Evolutionary conservation across 164 flowering plant genomes (phyloP), one percentile per base, ranked within the genome.

Genomic region (Protea cynaroides): DNA sequence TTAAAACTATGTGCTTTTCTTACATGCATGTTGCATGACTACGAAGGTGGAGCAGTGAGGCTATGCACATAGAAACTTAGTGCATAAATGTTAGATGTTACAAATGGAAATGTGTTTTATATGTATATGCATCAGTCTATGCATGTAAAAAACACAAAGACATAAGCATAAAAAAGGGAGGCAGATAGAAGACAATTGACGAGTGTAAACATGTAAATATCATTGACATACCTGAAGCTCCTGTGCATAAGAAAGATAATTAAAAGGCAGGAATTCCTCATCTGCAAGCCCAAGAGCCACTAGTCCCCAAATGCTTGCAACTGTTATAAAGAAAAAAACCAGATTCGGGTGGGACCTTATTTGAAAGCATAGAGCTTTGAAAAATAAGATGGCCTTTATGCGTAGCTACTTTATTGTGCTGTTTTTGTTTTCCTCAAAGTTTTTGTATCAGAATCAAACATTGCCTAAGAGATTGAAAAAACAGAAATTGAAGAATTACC

Each of bases 221-320:
- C 14, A 21, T 14, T 37, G 13, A 34, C 69, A 51, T 79, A 88
- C 95, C 83, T 84, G 80, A 53, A 88, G 89, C 66, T 86, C 95
- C 21, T 38, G 12, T 13, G 84, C 88, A 64, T 88, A 86, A 38
- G 83, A 72, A 22, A 74, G 65, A 65, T 86, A 88, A 65, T 88
- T 73, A 51, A 84, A 86, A 60, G 95, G 91, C 69, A 88, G 59
- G 68, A 83, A 38, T 71, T 80, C 80, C 23, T 79, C 83, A 62
- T 86, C 91, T 53, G 89, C 89, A 18, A 86, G 83, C 47, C 68
- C 80, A 65, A 88, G 88, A 65, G 91, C 89, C 29, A 86, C 75
- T 54, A 82, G 70, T 63, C 89, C 95, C 88, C 89, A 84, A 23
- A 86, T 69, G 75, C 84, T 86, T 62, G 90, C 83, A 56, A 69